Base-by-base conservation (phyloP, 2,329 filamentous ascomycete species). In the Epichloe gansuensis region DNA sequence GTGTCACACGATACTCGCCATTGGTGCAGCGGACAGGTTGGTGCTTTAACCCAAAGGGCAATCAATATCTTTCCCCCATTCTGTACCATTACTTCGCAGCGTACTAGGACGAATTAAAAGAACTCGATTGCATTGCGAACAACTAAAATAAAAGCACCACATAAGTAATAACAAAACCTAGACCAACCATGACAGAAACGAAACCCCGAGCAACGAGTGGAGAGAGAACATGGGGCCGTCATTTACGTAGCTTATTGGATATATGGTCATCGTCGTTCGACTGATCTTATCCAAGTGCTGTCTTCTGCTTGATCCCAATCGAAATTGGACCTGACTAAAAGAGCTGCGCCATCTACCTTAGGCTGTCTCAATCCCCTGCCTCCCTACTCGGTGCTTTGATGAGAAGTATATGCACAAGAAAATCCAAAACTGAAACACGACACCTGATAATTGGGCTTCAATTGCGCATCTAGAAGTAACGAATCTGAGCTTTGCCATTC, bases 401-500 rank as follows among this genome's bases (percentile, higher is more conserved):
- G 53, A 57, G 58, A 59, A 59, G 57, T 63, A 66, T 66, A 66
- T 66, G 59, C 58, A 66, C 59, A 64, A 59, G 61, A 66, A 64
- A 56, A 61, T 65, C 57, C 60, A 64, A 67, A 61, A 60, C 3
- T 27, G n/a, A 27, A 47, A 48, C 38, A n/a, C 6, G 17, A 34
- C 17, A n/a, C 27, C 15, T 50, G 17, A 13, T 15, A 21, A 39
- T 39, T 25, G 42, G 15, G 3, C 11, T n/a, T 36, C 34, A 38
- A 45, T 49, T 23, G 36, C 46, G 13, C 13, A 15, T 25, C 60
- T 66, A 66, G 59, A 67, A 74, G 63, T 74, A 74, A 51, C 67
- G 71, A 57, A 78, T 66, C 53, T 65, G 62, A 31, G 70, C 74
- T 38, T 60, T 66, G 56, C 70, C 71, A 51, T 72, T 71, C 12